A percentile compares a stretch with the other conserved stretches of the same genome.
Conservation (phyloP, 2,329 filamentous ascomycete genomes). For the Aspergillus pseudotamarii region DNA sequence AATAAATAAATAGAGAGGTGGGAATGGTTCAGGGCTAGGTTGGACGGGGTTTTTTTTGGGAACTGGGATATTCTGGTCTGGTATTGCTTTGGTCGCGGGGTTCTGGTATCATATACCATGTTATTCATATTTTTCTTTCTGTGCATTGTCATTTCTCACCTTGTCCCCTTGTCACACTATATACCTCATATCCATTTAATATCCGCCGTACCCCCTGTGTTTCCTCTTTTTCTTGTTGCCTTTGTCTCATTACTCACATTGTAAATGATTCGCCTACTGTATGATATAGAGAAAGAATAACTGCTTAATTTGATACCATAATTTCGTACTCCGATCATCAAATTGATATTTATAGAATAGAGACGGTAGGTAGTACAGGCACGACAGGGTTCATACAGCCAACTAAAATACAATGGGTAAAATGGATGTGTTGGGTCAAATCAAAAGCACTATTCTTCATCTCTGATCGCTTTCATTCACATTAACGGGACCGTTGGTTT, state of each 20-base stretch:
- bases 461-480: background rate
- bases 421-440: background rate
- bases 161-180: background rate
- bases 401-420: background rate
- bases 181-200: slow-evolving; percentile 8
- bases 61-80: slow-evolving; percentile 20
- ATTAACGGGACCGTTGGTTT: background rate
- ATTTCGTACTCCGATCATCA: background rate
- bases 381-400: background rate
- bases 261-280: slow-evolving; percentile 9
- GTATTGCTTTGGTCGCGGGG: slow-evolving; percentile 12
- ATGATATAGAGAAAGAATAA: background rate
- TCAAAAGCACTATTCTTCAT: background rate
- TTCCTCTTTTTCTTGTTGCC: background rate
- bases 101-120: slow-evolving; percentile 6
- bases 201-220: background rate
- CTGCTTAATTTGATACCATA: background rate
- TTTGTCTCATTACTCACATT: background rate
- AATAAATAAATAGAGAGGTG: slow-evolving; percentile 26
- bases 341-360: background rate
- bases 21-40: slow-evolving; percentile 28
- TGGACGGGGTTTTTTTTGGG: slow-evolving; percentile 20
- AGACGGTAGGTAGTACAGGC: background rate
- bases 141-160: slow-evolving; percentile 1
- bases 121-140: slow-evolving; percentile 9